Evolutionary conservation across 495 filamentous ascomycete species (phyloP).

Genomic region (Pyrenopolyporus hunteri): DNA sequence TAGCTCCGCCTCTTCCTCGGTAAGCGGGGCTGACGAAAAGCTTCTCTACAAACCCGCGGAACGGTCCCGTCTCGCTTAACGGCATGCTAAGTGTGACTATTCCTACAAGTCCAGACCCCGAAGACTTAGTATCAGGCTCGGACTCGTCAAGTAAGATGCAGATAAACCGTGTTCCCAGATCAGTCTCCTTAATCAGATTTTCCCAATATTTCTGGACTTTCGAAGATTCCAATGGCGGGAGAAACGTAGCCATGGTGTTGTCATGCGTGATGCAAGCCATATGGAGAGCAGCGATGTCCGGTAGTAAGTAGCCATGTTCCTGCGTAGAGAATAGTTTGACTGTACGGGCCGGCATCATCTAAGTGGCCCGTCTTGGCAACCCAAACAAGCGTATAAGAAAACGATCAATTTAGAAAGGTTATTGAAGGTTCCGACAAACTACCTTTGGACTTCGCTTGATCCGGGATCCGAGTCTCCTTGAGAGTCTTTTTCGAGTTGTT

Average conservation of each 20-base stretch:
- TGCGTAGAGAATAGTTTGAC: neutral
- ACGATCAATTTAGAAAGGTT: neutral
- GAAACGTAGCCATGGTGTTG: neutral
- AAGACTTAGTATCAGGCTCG: neutral
- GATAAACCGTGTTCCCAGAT: conserved; percentile 5
- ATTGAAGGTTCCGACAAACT: too few relatives aligned
- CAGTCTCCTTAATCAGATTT: neutral
- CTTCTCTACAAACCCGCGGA: conserved; percentile 47
- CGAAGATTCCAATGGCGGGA: neutral
- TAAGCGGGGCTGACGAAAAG: conserved; percentile 44
- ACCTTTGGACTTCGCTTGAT: too few relatives aligned
- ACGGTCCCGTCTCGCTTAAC: conserved; percentile 45
- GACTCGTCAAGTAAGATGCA: conserved; percentile 1
- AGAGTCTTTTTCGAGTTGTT: too few relatives aligned
- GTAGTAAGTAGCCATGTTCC: conserved; percentile 4
- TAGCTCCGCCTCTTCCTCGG: conserved; percentile 43
- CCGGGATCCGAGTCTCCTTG: too few relatives aligned
- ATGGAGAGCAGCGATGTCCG: neutral
- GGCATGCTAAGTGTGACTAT: conserved; percentile 47
- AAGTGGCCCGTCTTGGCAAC: too few relatives aligned
- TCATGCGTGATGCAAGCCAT: neutral
- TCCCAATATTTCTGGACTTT: conserved; percentile 1
- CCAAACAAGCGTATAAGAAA: neutral
- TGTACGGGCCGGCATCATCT: conserved; percentile 3
- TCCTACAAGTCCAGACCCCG: conserved; percentile 20